Evolutionary conservation across 2,329 filamentous ascomycete genomes (phyloP), one percentile per base, ranked within the genome.

Genomic region (Colletotrichum sp.): DNA sequence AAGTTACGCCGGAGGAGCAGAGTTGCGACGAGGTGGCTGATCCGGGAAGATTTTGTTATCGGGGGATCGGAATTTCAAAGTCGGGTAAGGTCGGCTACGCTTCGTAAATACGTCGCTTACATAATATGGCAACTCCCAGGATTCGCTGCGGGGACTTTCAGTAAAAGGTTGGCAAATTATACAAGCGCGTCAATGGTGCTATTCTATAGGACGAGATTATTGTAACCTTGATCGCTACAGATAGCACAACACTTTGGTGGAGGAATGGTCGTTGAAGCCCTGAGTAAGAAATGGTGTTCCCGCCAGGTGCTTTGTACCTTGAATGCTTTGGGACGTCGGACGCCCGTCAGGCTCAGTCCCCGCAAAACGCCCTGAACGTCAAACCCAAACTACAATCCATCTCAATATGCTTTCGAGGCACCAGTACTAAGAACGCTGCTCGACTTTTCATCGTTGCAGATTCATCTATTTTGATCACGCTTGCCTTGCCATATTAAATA

Each of bases 1-100:
- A 14, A 64, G 14, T 16, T 64, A 43, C 61, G 36, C 61, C 61
- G 77, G 78, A 68, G 64, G 74, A 77, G 72, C 74, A 67, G 68
- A 71, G 76, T 80, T 81, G 68, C 26, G 59, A 52, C 36, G 60
- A 34, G 28, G 68, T 65, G 68, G 72, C 32, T 65, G 68, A 48
- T 59, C 43, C 43, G 59, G 59, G 34, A 63, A 55, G 68, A 43
- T 57, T 68, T 64, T 43, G 57, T 43, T 72, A 72, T 72, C 74
- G 74, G 74, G 34, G 30, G 39, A 68, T 69, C 68, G 55, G 68
- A 67, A 72, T 72, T 72, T 75, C 67, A 72, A 75, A 43, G 67
- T 64, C 71, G 59, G 67, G 39, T 36, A 55, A 34, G 55, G 43
- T 52, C 43, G 43, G 43, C 43, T 52, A 52, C 43, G 43, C 10